phyloP scores from a whole-genome alignment of 108 stramenopile genomes.

The Conticribra guillardii region DNA sequence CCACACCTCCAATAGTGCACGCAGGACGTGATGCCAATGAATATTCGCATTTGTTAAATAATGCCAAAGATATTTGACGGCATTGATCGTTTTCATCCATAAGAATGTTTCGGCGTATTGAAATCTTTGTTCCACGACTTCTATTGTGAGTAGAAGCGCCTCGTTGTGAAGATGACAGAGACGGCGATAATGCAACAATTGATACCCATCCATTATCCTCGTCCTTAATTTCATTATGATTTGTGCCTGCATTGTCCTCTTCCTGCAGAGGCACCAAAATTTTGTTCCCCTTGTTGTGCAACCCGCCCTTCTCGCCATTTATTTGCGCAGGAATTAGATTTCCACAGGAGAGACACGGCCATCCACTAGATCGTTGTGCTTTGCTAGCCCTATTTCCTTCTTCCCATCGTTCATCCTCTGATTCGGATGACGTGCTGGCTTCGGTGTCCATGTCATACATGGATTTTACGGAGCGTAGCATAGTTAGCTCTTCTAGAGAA shows the following conservation, averaged over 20 bases:
- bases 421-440: too few relatives aligned
- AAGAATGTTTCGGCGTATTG: slow-evolving; percentile 58
- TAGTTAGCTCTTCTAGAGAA: too few relatives aligned
- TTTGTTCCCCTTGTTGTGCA: slow-evolving; percentile 53
- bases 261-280: slow-evolving; percentile 31
- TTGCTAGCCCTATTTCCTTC: neutral
- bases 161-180: neutral
- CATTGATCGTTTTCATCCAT: slow-evolving; percentile 62
- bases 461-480: too few relatives aligned
- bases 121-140: slow-evolving; percentile 1
- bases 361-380: neutral
- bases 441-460: too few relatives aligned
- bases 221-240: slow-evolving; percentile 12
- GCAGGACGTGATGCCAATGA: slow-evolving; percentile 3
- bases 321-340: neutral
- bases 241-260: slow-evolving; percentile 19
- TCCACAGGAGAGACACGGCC: slow-evolving; percentile 1
- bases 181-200: slow-evolving; percentile 12
- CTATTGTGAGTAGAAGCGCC: neutral
- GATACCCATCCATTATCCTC: slow-evolving; percentile 30
- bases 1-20: slow-evolving; percentile 8
- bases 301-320: slow-evolving; percentile 49
- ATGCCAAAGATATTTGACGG: slow-evolving; percentile 56
- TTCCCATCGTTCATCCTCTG: too few relatives aligned
- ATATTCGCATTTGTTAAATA: slow-evolving; percentile 26